Conservation (phyloP, 192 early-diverging fungal species). For the Mortierella hygrophila region DNA sequence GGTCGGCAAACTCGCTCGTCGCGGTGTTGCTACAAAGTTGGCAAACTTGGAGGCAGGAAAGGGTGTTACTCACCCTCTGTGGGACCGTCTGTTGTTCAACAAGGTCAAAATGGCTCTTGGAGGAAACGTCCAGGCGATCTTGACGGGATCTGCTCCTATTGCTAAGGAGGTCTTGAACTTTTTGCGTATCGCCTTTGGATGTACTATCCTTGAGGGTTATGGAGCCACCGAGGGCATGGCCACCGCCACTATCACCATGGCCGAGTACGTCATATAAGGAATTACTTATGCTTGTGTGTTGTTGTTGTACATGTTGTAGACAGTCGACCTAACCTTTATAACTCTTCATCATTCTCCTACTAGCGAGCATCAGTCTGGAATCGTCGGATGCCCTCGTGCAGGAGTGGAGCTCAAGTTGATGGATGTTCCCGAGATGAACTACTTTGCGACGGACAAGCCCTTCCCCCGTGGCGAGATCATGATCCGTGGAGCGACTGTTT, state of each 20-base stretch:
- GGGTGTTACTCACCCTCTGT: slow-evolving; percentile 75
- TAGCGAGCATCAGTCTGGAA: slow-evolving; percentile 78
- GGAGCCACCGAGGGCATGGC: slow-evolving; percentile 60
- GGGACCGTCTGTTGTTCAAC: slow-evolving; percentile 89
- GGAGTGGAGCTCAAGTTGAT: slow-evolving; percentile 80
- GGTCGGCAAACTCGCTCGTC: slow-evolving; percentile 60
- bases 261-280: not conserved
- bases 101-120: slow-evolving; percentile 86
- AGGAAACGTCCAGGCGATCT: slow-evolving; percentile 69
- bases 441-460: slow-evolving; percentile 76
- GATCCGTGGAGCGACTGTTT: slow-evolving; percentile 76
- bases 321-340: not conserved
- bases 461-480: slow-evolving; percentile 91
- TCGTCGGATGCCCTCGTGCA: slow-evolving; percentile 76
- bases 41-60: slow-evolving; percentile 64
- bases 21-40: slow-evolving; percentile 70
- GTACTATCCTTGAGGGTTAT: slow-evolving; percentile 70
- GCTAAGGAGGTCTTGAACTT: slow-evolving; percentile 72
- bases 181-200: slow-evolving; percentile 72
- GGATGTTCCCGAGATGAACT: slow-evolving; percentile 90
- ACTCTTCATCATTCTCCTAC: not conserved
- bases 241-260: slow-evolving; percentile 49
- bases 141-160: slow-evolving; percentile 79
- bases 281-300: not conserved
- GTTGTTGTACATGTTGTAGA: not conserved